Evolutionary conservation across 805 yeast genomes (phyloP).

Genomic region (Starmerella geochares): DNA sequence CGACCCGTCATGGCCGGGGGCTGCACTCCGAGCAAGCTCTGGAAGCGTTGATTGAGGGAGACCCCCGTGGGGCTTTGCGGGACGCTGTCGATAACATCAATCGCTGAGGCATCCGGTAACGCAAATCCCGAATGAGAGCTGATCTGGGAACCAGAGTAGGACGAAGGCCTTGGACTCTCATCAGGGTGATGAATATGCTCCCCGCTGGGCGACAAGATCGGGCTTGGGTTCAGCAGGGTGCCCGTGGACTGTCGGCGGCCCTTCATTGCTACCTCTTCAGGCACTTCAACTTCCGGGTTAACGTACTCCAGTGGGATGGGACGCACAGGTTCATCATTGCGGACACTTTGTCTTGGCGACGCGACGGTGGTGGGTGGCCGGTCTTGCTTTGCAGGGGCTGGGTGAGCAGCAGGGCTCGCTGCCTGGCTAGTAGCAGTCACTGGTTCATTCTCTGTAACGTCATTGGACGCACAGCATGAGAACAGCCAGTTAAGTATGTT

Average conservation of each 20-base stretch:
- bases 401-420: background rate
- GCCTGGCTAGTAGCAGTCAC: background rate
- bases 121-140: background rate
- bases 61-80: background rate
- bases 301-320: constrained; percentile 18
- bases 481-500: background rate
- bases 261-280: constrained; percentile 16
- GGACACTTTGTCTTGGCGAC: background rate
- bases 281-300: constrained; percentile 5
- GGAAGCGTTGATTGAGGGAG: constrained; percentile 1
- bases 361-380: background rate
- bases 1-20: constrained; percentile 38
- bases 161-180: constrained; percentile 5
- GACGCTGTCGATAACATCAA: background rate
- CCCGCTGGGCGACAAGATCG: constrained; percentile 31
- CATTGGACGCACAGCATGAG: constrained; percentile 5
- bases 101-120: background rate
- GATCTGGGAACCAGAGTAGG: background rate
- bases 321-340: background rate
- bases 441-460: background rate
- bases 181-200: constrained; percentile 36
- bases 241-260: constrained; percentile 16
- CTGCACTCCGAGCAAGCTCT: background rate
- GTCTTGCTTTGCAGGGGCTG: background rate
- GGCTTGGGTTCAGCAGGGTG: constrained; percentile 16